Base-by-base conservation (phyloP, 495 filamentous ascomycete genomes). In the Poronia punctata region DNA sequence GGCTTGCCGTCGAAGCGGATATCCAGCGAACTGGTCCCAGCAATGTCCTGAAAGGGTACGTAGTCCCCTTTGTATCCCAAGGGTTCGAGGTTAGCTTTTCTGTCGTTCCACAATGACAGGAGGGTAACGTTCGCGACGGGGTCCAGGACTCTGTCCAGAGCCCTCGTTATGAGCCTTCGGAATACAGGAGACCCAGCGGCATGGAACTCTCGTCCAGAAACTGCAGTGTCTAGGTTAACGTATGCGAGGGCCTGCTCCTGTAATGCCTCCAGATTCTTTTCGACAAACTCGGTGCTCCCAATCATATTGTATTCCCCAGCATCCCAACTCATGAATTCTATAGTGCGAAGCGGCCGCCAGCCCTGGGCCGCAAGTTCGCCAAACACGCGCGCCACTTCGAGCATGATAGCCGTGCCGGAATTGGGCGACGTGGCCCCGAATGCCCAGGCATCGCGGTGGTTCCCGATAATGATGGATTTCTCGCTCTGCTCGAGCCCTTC, bases 251-350 rank as follows among this genome's bases (percentile, higher is more conserved):
- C 86, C 14, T 88, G 66, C 31, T 68, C 70, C 23, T 77, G 79
- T 7, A 97, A 73, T 66, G 74, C 76, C 0, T 87, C 81, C 0
- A 94, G 67, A 44, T 93, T 84, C 29, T 93, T 85, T 65, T 98
- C 92, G 25, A 97, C 90, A 50, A 86, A 88, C 57, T 98, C 93
- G 15, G 93, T 97, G 7, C 86, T 92, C 10, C 92, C 92, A 38
- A 96, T 88, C 23, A 90, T 60, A 59, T 97, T 97, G 63, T 95
- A 96, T 59, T 89, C 87, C 50, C 82, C 82, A 20, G 72, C 92
- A 57, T 98, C 92, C 92, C 93, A 98, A 26, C 84, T 93, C 45
- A 84, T 84, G 58, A 98, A 98, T 53, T 88, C 81, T 52, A 98
- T 93, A 11, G 86, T 89, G 15, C 92, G 82, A 8, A 88, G 71